A percentile compares a stretch with the other conserved stretches of the same genome.
Evolutionary conservation across 2,329 filamentous ascomycete species (phyloP).

Genomic region (Colletotrichum sp.): DNA sequence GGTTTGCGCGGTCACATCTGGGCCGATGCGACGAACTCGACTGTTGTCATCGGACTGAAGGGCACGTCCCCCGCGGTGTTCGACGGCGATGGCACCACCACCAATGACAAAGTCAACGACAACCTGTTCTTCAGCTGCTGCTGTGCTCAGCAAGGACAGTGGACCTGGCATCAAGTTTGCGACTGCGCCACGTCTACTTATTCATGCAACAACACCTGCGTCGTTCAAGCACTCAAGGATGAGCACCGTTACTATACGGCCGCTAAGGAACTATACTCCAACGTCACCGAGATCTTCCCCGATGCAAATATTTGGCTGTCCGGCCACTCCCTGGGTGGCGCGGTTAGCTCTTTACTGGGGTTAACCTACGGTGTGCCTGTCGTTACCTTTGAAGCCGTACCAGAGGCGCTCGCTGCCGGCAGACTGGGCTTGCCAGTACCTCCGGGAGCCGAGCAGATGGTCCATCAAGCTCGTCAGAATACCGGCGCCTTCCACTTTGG

Average conservation of each 20-base stretch:
- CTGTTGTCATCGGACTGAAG: constrained; percentile 90
- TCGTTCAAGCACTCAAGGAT: constrained; percentile 73
- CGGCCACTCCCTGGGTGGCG: constrained; percentile 91
- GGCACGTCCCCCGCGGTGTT: constrained; percentile 91
- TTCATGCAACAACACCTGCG: constrained; percentile 90
- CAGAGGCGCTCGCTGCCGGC: constrained; percentile 84
- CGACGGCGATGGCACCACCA: constrained; percentile 95
- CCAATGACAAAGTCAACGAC: constrained; percentile 97
- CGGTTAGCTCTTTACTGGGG: constrained; percentile 86
- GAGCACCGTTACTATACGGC: constrained; percentile 94
- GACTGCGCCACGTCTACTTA: constrained; percentile 89
- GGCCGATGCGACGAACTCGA: constrained; percentile 83
- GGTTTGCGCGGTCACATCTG: constrained; percentile 93
- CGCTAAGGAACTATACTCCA: constrained; percentile 87
- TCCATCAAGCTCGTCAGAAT: constrained; percentile 72
- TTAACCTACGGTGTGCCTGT: constrained; percentile 89
- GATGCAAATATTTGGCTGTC: constrained; percentile 85
- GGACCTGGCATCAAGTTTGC: constrained; percentile 90
- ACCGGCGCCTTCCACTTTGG: constrained; percentile 91
- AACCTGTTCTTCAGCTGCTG: constrained; percentile 99
- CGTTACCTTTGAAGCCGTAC: constrained; percentile 93
- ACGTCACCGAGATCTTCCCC: constrained; percentile 89
- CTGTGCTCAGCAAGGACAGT: constrained; percentile 91
- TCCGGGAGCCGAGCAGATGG: constrained; percentile 74
- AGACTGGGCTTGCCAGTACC: constrained; percentile 86